Evolutionary conservation across 2,329 filamentous ascomycete species (phyloP).

Genomic region (Neobulgaria alba): DNA sequence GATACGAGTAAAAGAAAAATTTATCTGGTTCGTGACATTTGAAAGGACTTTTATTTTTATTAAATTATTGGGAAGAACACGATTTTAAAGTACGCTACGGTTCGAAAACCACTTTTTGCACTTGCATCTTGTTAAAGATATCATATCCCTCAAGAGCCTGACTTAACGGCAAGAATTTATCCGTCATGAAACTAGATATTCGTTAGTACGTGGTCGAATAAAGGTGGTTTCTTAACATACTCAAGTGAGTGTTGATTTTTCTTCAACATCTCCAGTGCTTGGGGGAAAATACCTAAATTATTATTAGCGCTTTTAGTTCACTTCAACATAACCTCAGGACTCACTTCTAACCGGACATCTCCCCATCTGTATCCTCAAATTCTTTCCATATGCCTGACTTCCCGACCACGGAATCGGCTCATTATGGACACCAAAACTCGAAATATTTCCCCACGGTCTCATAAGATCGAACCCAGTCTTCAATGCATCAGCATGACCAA

Average conservation of each 20-base stretch:
- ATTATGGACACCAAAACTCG: conserved; percentile 70
- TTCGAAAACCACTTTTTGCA: conserved; percentile 65
- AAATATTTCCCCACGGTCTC: conserved; percentile 64
- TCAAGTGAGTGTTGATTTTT: conserved; percentile 58
- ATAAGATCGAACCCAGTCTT: conserved; percentile 63
- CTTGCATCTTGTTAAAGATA: conserved; percentile 64
- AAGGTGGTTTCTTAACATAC: conserved; percentile 35
- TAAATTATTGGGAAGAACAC: no score
- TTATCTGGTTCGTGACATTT: no score
- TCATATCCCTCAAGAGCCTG: conserved; percentile 61
- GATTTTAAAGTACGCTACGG: conserved; percentile 12
- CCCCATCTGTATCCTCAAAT: conserved; percentile 63
- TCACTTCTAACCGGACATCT: conserved; percentile 67
- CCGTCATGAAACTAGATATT: conserved; percentile 59
- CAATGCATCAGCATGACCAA: conserved; percentile 60
- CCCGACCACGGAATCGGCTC: conserved; percentile 47
- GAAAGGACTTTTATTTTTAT: no score
- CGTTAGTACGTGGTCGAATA: background rate
- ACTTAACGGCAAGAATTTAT: conserved; percentile 62
- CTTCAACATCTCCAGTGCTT: conserved; percentile 55
- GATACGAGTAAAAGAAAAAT: no score
- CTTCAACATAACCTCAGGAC: no score
- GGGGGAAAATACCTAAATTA: conserved; percentile 57
- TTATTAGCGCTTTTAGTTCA: no score
- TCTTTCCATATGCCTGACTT: conserved; percentile 60